Base-by-base conservation (phyloP, 345 rosid genomes). In the Salix koriyanagi region DNA sequence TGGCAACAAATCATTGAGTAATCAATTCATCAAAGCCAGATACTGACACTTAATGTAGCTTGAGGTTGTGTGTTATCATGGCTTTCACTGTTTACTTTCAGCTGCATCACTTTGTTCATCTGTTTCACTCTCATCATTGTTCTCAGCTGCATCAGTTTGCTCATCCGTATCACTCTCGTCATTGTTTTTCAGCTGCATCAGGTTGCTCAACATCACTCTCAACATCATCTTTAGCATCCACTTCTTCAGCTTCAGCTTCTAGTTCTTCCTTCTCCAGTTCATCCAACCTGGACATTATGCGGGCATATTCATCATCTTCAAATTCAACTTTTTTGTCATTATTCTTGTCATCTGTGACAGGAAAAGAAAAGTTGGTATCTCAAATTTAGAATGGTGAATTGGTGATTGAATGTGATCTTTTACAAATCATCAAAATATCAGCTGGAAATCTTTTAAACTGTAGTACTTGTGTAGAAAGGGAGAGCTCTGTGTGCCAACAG, bases 221-320 rank as follows among this genome's bases (percentile, higher is more conserved):
- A 18, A 56, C 67, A 32, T 72, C n/a, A 62, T 74, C 82, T 67
- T 84, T 85, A 73, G 72, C 78, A 34, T 10, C 56, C 67, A 76
- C 81, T 2, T 70, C 76, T 14, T 60, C 77, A 81, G 21, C 81
- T 79, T 86, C 94, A 76, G 84, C 89, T 11, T 85, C 94, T 76
- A 83, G 92, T 84, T 93, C 97, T 84, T 92, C 93, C 81, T 80
- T 84, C 88, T 96, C 99, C 81, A 96, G 98, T 75, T 91, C 97
- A 79, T 93, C 92, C 87, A 96, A 83, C 87, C 89, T 89, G 64
- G 96, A 73, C 91, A 91, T 87, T n/a, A 91, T 78, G 34, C 85
- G 86, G 41, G 82, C 90, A 87, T 83, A 96, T 65, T 90, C 98
- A 67, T 91, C 93, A 64, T 88, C 91, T 79, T 86, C 87, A 70